Conservation (phyloP, 768 basidiomycete species). For the Tricholoma terreum region DNA sequence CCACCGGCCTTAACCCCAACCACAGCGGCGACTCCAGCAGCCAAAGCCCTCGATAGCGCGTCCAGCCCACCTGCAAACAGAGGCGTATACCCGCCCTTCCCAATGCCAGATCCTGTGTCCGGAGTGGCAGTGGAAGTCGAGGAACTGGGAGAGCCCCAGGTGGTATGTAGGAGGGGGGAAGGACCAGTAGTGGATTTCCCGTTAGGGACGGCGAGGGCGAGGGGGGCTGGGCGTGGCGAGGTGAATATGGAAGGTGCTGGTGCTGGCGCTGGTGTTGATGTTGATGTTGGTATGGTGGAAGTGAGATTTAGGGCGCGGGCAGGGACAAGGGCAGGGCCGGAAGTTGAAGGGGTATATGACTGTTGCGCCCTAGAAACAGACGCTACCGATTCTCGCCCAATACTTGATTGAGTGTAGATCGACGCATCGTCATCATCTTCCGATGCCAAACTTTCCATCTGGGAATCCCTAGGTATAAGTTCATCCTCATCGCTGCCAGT, state of each 20-base stretch:
- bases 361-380: background rate
- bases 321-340: background rate
- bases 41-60: conserved; percentile 1
- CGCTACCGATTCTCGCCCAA: conserved; percentile 13
- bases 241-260: background rate
- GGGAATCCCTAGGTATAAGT: background rate
- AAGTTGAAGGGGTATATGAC: background rate
- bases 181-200: background rate
- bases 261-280: background rate
- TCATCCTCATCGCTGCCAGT: too few species aligned
- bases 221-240: conserved; percentile 27
- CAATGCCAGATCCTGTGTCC: conserved; percentile 4
- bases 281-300: background rate
- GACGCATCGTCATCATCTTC: conserved; percentile 31
- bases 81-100: conserved; percentile 1
- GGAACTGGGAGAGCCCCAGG: conserved; percentile 34
- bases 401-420: conserved; percentile 34
- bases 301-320: background rate
- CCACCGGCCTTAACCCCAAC: background rate
- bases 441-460: conserved; percentile 10
- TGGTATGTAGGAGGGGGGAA: conserved; percentile 33
- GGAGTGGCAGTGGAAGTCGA: background rate
- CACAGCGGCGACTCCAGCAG: background rate
- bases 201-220: conserved; percentile 17
- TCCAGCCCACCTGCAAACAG: conserved; percentile 1